These are phyloP conservation scores for Macaranga tanarius DNA, from an alignment of 441 rosid species.

Conservation along the genomic window DNA sequence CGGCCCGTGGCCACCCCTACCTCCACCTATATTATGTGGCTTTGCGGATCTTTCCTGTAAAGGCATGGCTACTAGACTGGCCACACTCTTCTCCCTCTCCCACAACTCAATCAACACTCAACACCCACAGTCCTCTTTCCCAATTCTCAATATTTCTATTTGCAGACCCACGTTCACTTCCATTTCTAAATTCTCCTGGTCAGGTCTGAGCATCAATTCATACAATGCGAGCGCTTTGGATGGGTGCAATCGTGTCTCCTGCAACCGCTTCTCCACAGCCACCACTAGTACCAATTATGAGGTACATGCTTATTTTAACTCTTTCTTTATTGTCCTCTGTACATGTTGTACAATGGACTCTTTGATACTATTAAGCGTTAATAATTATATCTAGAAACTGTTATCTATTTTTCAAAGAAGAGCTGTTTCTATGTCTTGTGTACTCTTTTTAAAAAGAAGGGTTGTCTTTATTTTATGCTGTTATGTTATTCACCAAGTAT, in stretches of 20 bases:
- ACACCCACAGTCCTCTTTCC: not conserved
- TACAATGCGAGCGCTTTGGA: conserved; percentile 20
- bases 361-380: not conserved
- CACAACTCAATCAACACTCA: conserved; percentile 14
- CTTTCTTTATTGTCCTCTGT: not conserved
- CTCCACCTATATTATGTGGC: too few species aligned
- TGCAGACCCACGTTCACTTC: conserved; percentile 27
- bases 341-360: not conserved
- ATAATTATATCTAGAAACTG: not conserved
- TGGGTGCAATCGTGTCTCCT: conserved; percentile 38
- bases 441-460: not conserved
- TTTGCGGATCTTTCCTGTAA: not conserved
- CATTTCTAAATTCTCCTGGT: conserved; percentile 2
- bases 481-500: not conserved
- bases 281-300: conserved; percentile 53
- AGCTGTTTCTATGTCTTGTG: not conserved
- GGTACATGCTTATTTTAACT: conserved; percentile 26
- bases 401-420: not conserved
- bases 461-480: not conserved
- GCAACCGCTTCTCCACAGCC: conserved; percentile 46
- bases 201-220: conserved; percentile 19
- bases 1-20: too few species aligned
- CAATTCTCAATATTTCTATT: not conserved
- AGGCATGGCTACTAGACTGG: conserved; percentile 10
- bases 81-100: conserved; percentile 1